Percentiles rank a stretch among this genome's conserved stretches.
phyloP scores from a whole-genome alignment of 768 basidiomycete genomes.

The Hemileccinum rubropunctum region DNA sequence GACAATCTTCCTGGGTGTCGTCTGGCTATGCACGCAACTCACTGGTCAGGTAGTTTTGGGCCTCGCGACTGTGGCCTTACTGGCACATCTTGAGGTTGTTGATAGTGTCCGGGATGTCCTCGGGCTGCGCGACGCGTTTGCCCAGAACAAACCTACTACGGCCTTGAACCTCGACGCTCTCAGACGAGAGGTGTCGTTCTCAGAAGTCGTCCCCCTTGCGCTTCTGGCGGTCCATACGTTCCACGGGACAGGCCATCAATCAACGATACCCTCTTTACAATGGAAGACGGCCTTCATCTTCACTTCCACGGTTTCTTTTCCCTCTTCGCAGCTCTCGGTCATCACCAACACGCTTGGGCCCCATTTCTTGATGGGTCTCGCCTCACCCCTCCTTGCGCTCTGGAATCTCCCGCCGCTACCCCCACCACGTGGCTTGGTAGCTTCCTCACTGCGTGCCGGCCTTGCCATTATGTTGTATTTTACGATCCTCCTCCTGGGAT shows the following conservation, averaged over 20 bases:
- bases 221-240: constrained; percentile 76
- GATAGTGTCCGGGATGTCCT: constrained; percentile 78
- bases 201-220: constrained; percentile 70
- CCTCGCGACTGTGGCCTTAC: constrained; percentile 57
- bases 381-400: constrained; percentile 66
- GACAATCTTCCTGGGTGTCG: constrained; percentile 57
- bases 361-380: constrained; percentile 61
- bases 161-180: constrained; percentile 31
- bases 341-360: constrained; percentile 77
- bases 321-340: constrained; percentile 72
- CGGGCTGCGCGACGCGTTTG: constrained; percentile 50
- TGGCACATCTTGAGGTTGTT: constrained; percentile 77
- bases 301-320: constrained; percentile 62
- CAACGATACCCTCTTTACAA: constrained; percentile 84
- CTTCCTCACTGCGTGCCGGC: constrained; percentile 48
- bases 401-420: constrained; percentile 80
- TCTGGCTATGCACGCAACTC: constrained; percentile 61
- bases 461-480: constrained; percentile 74
- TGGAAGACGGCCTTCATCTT: constrained; percentile 95
- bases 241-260: constrained; percentile 90
- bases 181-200: constrained; percentile 47
- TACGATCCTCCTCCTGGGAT: constrained; percentile 58
- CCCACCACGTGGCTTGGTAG: constrained; percentile 23
- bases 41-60: constrained; percentile 80
- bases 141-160: constrained; percentile 45